phyloP scores from a whole-genome alignment of 352 stramenopile genomes.

The Globisporangium spiculum region DNA sequence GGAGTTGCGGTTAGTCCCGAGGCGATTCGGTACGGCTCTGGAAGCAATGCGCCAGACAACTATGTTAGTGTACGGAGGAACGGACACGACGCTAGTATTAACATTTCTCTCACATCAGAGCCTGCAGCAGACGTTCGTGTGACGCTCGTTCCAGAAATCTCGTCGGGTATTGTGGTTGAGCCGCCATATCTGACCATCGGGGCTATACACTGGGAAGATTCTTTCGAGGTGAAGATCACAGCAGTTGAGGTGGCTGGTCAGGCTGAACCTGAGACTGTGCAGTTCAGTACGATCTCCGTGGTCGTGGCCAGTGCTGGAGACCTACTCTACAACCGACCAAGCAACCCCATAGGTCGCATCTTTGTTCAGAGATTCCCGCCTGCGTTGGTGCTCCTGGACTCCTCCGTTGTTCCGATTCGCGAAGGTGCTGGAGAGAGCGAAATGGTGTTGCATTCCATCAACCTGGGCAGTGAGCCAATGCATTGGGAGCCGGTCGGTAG shows the following conservation, averaged over 20 bases:
- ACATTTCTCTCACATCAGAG: conserved; percentile 36
- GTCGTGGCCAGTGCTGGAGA: conserved; percentile 33
- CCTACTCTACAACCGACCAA: conserved; percentile 34
- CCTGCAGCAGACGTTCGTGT: conserved; percentile 39
- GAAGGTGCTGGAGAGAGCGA: conserved; percentile 40
- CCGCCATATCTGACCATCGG: conserved; percentile 32
- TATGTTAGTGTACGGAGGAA: conserved; percentile 39
- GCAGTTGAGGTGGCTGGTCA: conserved; percentile 9
- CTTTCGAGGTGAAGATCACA: conserved; percentile 24
- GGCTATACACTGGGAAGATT: conserved; percentile 27
- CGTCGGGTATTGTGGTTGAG: conserved; percentile 27
- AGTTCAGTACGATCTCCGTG: conserved; percentile 27
- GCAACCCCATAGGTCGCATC: conserved; percentile 20
- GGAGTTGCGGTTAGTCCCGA: conserved; percentile 38
- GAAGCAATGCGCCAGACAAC: conserved; percentile 19
- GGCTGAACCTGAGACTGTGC: conserved; percentile 15
- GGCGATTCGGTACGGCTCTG: conserved; percentile 28
- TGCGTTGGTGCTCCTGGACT: conserved; percentile 37
- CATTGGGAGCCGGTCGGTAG: conserved; percentile 48
- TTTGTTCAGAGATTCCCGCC: conserved; percentile 43
- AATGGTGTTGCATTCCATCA: conserved; percentile 31
- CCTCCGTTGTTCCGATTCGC: conserved; percentile 24
- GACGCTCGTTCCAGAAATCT: conserved; percentile 22
- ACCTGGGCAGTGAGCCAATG: conserved; percentile 52
- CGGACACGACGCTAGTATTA: conserved; percentile 42